phyloP scores from a whole-genome alignment of 2,329 filamentous ascomycete species.

The Aschersonia sp. region DNA sequence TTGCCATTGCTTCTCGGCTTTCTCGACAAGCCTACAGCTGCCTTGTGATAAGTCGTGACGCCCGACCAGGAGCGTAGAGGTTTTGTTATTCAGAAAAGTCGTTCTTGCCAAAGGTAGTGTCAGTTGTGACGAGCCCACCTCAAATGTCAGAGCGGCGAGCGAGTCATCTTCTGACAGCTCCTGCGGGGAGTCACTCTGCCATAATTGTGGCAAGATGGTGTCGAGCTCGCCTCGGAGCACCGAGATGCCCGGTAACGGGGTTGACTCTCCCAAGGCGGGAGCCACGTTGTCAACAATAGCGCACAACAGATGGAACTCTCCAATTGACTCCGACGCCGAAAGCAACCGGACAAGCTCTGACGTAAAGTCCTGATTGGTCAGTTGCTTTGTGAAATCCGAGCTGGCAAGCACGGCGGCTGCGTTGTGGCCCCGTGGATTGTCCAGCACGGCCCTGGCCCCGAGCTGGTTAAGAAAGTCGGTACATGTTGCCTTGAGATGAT shows the following conservation, averaged over 20 bases:
- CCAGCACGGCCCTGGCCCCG: conserved; percentile 9
- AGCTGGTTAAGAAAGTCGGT: conserved; percentile 9
- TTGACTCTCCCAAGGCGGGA: conserved; percentile 15
- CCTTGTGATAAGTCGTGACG: conserved; percentile 13
- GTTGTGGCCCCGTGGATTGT: conserved; percentile 17
- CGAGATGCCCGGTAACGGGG: conserved; percentile 30
- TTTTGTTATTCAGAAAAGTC: conserved; percentile 54
- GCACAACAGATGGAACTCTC: conserved; percentile 30
- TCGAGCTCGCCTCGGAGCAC: conserved; percentile 29
- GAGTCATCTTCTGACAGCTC: conserved; percentile 16
- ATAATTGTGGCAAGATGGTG: conserved; percentile 30
- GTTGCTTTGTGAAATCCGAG: conserved; percentile 28
- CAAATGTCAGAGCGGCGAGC: conserved; percentile 26
- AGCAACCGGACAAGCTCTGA: conserved; percentile 28
- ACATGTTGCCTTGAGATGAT: conserved; percentile 4
- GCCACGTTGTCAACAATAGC: conserved; percentile 43
- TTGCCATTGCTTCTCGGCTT: conserved; percentile 24
- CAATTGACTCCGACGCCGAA: conserved; percentile 23
- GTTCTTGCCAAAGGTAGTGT: conserved; percentile 63
- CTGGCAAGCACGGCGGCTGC: conserved; percentile 36
- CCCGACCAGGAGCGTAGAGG: conserved; percentile 39
- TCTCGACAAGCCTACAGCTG: conserved; percentile 10
- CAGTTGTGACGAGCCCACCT: conserved; percentile 21
- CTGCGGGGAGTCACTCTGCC: conserved; percentile 17
- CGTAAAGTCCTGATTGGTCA: conserved; percentile 30